Base-by-base conservation (phyloP, 1,139 yeast genomes). In the Geotrichum aggregatum region DNA sequence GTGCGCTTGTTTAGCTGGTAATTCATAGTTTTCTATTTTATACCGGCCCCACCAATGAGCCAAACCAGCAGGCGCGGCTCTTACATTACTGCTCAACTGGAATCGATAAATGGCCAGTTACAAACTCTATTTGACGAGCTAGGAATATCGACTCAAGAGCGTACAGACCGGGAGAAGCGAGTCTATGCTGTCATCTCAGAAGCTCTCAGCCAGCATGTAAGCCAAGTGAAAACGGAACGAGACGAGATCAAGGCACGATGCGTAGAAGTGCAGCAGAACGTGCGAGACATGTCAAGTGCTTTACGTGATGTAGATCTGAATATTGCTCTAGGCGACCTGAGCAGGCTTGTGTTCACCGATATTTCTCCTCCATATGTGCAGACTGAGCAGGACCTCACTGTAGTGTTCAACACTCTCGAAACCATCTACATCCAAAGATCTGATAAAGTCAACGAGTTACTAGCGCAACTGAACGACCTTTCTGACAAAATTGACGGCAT, bases 111-210 rank as follows among this genome's bases (percentile, higher is more conserved):
- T 34, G 44, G 42, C n/a, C 60, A 57, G 46, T 60, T 68, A n/a
- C 66, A 66, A 49, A 55, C 48, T 16, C 59, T 69, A 21, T 68
- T 65, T 49, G 72, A 68, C 54, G 72, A 68, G 34, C 56, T 69
- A 19, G 73, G 73, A 4, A 56, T 69, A 6, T 43, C 59, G 3
- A 53, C 59, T 3, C 53, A 57, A 4, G 68, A 67, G 33, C 59
- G 68, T n/a, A 59, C 59, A 21, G 49, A 54, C 2, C 56, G 71
- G n/a, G 70, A 67, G 52, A 59, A 61, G 33, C 57, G 59, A 35
- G 58, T 69, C 10, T 63, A 65, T 47, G 56, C 63, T 13, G 66
- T 62, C n/a, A 60, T 69, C 10, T 56, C 65, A 2, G 59, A 59
- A 18, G 70, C 72, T 3, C 56, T 69, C 22, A 67, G 65, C 30